Base-by-base conservation (phyloP, 2,329 filamentous ascomycete species). In the Plenodomus tracheiphilus region DNA sequence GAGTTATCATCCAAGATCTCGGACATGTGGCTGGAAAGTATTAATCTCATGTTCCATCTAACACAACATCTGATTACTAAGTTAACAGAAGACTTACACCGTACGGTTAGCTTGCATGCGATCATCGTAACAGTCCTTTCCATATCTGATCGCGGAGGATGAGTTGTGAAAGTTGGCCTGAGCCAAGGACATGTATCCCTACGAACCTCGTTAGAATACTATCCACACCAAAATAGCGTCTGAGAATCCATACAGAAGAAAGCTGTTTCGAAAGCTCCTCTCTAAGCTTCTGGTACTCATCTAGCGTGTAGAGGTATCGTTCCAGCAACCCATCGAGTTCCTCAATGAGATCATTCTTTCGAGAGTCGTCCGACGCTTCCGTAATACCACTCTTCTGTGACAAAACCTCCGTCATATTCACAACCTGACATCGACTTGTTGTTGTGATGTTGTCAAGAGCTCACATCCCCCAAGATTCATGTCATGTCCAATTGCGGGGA, bases 151-250 rank as follows among this genome's bases (percentile, higher is more conserved):
- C 25, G 85, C 81, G n/a, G 82, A 75, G 11, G 82, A 76, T 64
- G 83, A 78, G n/a, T 82, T 83, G 21, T 82, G 76, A 71, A 89
- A 91, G 73, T 91, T 91, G 53, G 89, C 88, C 48, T 88, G 82
- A n/a, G 88, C 86, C 35, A 92, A 77, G 56, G 75, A 72, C 22
- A 80, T 62, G 53, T 71, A 79, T 6, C 75, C 77, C 74, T 77
- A 15, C 28, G 16, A 20, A 5, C 28, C 10, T 39, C 8, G 40
- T 50, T 25, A 51, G 39, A 20, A 46, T 25, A 18, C 8, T 2
- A 38, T 28, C 5, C 20, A 19, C 21, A 21, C 1, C 15, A 25
- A 15, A 20, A 6, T 19, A 3, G 11, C n/a, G 2, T 8, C 2
- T 19, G 6, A 9, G n/a, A 32, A 4, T 8, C 37, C 61, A 77